A percentile compares a stretch with the other conserved stretches of the same genome.
These are phyloP conservation scores for Melocanna baccifera DNA, from an alignment of 176 grass and related monocot species.

Conservation along the genomic window DNA sequence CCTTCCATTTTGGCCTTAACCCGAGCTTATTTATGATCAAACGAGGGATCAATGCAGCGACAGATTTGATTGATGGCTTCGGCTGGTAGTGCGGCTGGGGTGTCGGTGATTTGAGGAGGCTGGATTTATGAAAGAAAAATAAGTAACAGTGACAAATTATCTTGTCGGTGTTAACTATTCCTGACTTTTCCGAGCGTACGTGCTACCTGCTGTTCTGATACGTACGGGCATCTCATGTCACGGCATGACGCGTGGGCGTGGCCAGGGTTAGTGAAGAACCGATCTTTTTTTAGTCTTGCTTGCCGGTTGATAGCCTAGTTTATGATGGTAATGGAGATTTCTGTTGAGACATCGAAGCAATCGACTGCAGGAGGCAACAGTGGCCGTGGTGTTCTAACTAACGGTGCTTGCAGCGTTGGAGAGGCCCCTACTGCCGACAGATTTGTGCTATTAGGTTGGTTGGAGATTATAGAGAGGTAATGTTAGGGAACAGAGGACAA, in stretches of 20 bases:
- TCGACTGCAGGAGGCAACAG: not conserved
- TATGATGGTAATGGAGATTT: not conserved
- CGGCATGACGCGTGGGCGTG: slow-evolving; percentile 23
- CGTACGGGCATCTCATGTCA: slow-evolving; percentile 5
- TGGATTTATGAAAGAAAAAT: slow-evolving; percentile 21
- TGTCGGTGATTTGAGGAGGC: slow-evolving; percentile 40
- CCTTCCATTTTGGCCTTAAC: not conserved
- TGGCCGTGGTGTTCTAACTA: slow-evolving; percentile 23
- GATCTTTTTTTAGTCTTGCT: not conserved
- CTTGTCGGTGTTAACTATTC: slow-evolving; percentile 35
- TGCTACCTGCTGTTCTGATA: slow-evolving; percentile 23
- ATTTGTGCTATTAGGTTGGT: not conserved
- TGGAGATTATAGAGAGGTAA: not conserved
- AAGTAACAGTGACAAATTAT: slow-evolving; percentile 20
- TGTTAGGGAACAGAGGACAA: slow-evolving; percentile 4
- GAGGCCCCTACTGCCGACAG: not conserved
- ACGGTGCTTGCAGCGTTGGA: not conserved
- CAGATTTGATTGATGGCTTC: slow-evolving; percentile 7
- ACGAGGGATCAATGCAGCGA: not conserved
- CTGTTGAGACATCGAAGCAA: slow-evolving; percentile 31
- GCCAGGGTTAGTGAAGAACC: not conserved
- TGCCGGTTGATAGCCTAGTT: not conserved
- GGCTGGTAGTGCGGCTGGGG: slow-evolving; percentile 32
- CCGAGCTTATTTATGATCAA: slow-evolving; percentile 1
- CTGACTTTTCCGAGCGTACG: slow-evolving; percentile 12